Conservation (phyloP, 768 basidiomycete genomes). For the Leccinum olivaceopallidum region DNA sequence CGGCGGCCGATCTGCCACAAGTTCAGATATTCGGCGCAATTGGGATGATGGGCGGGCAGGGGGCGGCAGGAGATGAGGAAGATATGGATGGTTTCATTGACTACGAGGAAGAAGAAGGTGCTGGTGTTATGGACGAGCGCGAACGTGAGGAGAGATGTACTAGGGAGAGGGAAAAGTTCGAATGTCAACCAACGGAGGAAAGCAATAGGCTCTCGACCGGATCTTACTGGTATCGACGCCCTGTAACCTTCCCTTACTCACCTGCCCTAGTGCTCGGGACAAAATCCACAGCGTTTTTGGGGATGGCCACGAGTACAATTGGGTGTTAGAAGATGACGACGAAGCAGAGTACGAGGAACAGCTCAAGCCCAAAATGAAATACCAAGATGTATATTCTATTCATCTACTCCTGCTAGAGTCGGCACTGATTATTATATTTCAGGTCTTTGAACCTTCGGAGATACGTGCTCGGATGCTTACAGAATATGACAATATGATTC, state of each 20-base stretch:
- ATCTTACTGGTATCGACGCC: conserved; percentile 78
- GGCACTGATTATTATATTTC: conserved; percentile 12
- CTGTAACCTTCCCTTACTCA: conserved; percentile 13
- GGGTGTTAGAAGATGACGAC: conserved; percentile 87
- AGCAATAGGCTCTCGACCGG: conserved; percentile 63
- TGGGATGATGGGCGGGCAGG: conserved; percentile 79
- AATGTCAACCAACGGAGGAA: conserved; percentile 59
- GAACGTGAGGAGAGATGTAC: conserved; percentile 72
- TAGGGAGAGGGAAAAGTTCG: conserved; percentile 58
- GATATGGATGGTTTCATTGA: conserved; percentile 77
- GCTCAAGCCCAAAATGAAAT: conserved; percentile 74
- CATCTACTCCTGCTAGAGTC: background rate
- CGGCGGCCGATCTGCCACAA: conserved; percentile 44
- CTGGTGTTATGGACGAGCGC: conserved; percentile 74
- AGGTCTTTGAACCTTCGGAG: conserved; percentile 99
- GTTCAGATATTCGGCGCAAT: conserved; percentile 57
- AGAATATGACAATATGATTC: conserved; percentile 37
- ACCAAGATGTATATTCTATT: conserved; percentile 66
- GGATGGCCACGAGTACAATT: conserved; percentile 64
- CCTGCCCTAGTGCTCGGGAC: conserved; percentile 73
- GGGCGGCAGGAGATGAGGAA: conserved; percentile 50
- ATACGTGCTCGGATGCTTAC: conserved; percentile 87
- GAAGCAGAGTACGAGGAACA: conserved; percentile 44
- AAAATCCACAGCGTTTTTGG: conserved; percentile 82
- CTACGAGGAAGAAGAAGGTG: conserved; percentile 78